Conservation (phyloP, 306 rosid genomes). For the Prosopis cineraria region DNA sequence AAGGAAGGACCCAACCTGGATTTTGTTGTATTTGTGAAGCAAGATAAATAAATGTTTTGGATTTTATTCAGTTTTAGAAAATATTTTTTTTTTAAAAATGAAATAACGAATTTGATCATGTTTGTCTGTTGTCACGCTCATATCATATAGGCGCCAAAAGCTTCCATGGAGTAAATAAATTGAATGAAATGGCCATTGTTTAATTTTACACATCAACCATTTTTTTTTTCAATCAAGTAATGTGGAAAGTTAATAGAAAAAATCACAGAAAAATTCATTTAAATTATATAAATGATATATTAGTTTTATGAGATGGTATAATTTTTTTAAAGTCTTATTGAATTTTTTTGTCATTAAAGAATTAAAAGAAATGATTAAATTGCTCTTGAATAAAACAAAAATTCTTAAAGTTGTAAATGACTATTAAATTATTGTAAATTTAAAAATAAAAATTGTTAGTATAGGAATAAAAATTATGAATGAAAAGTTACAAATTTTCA, state of each 20-base stretch:
- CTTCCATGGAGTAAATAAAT: neutral
- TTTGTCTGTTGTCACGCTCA: neutral
- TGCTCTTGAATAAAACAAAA: too few species aligned
- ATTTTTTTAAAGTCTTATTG: too few species aligned
- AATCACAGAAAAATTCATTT: too few species aligned
- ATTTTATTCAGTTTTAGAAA: neutral
- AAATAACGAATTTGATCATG: neutral
- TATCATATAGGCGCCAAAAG: conserved; percentile 3
- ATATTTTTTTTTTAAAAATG: neutral
- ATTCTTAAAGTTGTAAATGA: too few species aligned
- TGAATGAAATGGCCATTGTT: neutral
- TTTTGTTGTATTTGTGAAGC: conserved; percentile 5
- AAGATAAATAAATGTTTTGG: neutral
- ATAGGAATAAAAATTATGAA: too few species aligned
- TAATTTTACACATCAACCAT: neutral
- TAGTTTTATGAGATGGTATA: too few species aligned
- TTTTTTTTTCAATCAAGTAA: neutral
- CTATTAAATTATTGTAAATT: too few species aligned
- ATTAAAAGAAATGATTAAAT: too few species aligned
- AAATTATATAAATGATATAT: too few species aligned
- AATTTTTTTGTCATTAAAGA: too few species aligned
- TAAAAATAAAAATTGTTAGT: too few species aligned
- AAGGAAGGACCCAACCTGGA: neutral
- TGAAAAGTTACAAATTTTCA: too few species aligned
- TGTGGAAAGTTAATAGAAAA: neutral